These are phyloP conservation scores for Alectoria sarmentosa DNA, from an alignment of 495 filamentous ascomycete genomes.

Conservation along the genomic window DNA sequence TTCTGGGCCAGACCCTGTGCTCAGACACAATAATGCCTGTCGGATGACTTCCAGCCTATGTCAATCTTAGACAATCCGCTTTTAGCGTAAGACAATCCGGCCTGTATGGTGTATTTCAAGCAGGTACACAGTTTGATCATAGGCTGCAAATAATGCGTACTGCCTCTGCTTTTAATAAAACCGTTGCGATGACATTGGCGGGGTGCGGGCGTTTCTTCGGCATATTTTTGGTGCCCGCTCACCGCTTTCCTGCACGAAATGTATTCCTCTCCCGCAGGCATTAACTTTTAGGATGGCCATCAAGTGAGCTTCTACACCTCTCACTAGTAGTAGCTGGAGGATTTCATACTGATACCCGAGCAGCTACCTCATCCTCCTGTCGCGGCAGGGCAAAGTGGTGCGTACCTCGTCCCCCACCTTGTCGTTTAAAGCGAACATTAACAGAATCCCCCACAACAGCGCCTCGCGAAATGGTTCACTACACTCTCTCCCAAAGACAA, in stretches of 20 bases:
- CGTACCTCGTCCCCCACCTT: slow-evolving; percentile 42
- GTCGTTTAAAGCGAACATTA: slow-evolving; percentile 13
- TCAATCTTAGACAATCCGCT: no score
- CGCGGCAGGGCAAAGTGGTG: slow-evolving; percentile 98
- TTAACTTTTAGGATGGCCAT: slow-evolving; percentile 46
- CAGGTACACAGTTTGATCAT: not conserved
- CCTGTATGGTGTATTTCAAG: no score
- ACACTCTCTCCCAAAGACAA: slow-evolving; percentile 97
- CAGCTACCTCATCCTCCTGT: slow-evolving; percentile 96
- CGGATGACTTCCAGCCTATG: not conserved
- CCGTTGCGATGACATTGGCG: not conserved
- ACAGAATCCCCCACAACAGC: slow-evolving; percentile 50
- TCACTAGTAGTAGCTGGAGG: slow-evolving; percentile 3
- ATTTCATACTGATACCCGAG: slow-evolving; percentile 32
- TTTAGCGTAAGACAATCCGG: no score
- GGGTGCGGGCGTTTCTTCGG: slow-evolving; percentile 13
- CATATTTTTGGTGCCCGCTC: not conserved
- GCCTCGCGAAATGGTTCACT: slow-evolving; percentile 99
- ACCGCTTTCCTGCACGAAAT: not conserved
- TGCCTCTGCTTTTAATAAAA: not conserved
- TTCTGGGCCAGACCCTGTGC: not conserved
- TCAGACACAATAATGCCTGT: not conserved
- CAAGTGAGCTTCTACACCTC: slow-evolving; percentile 37
- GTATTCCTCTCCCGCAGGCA: not conserved
- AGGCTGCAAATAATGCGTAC: not conserved